These are phyloP conservation scores for Croton setiger DNA, from an alignment of 441 rosid species.

Conservation along the genomic window DNA sequence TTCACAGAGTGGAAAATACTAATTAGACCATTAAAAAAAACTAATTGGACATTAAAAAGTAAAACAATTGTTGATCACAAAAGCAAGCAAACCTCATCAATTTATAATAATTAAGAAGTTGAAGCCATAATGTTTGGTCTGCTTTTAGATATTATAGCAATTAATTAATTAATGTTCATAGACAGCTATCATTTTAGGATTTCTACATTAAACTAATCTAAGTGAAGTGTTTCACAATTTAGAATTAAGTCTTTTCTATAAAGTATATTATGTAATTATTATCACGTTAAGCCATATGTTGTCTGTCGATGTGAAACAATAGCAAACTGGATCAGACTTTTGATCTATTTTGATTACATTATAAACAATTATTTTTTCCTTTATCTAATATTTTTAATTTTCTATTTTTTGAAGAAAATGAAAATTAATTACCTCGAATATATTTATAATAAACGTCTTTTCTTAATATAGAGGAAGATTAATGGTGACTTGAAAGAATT, in stretches of 20 bases:
- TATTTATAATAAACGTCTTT: too few relatives aligned
- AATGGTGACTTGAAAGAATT: too few relatives aligned
- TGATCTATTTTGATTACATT: too few relatives aligned
- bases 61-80: neutral
- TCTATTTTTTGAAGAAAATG: too few relatives aligned
- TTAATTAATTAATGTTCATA: neutral
- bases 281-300: neutral
- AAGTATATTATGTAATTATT: neutral
- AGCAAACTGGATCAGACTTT: too few relatives aligned
- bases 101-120: neutral
- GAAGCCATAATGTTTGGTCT: neutral
- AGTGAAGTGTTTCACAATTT: neutral
- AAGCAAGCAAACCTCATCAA: neutral
- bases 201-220: neutral
- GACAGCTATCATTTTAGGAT: neutral
- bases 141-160: neutral
- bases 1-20: too few relatives aligned
- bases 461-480: too few relatives aligned
- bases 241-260: neutral
- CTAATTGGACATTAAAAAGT: too few relatives aligned
- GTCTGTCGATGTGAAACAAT: slow-evolving; percentile 11
- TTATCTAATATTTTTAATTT: too few relatives aligned
- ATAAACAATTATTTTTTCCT: too few relatives aligned
- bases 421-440: too few relatives aligned
- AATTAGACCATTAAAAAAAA: too few relatives aligned